Evolutionary conservation across 345 rosid genomes (phyloP), one percentile per base, ranked within the genome.

Genomic region (Rhizophora apiculata): DNA sequence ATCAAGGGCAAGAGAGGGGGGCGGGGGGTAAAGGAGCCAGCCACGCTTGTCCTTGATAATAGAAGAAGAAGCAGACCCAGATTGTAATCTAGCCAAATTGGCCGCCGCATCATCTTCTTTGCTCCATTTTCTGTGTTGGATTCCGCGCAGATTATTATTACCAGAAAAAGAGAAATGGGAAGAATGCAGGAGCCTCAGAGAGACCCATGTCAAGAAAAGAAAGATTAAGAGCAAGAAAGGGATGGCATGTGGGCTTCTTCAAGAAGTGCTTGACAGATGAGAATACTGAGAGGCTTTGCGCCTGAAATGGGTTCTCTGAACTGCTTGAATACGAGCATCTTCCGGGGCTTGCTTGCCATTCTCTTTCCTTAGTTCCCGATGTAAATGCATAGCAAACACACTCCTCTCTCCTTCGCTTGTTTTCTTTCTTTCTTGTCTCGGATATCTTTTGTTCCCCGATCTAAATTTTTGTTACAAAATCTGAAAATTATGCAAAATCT

Each of bases 1-100:
- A n/a, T n/a, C n/a, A n/a, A n/a, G n/a, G n/a, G n/a, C n/a, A n/a
- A n/a, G n/a, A n/a, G n/a, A n/a, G n/a, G n/a, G n/a, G n/a, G n/a
- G n/a, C n/a, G n/a, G n/a, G n/a, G 97, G 94, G 62, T 90, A 71
- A 66, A 93, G 83, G 57, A 93, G 73, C 98, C 98, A 90, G 31
- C 98, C 97, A 52, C 98, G 93, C 15, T 83, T 77, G 78, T 85
- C 97, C 71, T n/a, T n/a, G n/a, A n/a, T n/a, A 34, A 86, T 66
- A 2, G 71, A 67, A 29, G 91, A 85, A 56, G 74, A 65, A 26
- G 69, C 37, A 7, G 43, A 68, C 18, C 43, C 64, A 21, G 72
- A 69, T 39, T 71, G 57, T 64, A 89, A 90, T 73, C 89, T 79
- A 66, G 85, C 75, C 51, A 93, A 76, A 74, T 88, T 90, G 73